phyloP scores from a whole-genome alignment of 129 eudicot genomes.

The Glebionis coronaria region DNA sequence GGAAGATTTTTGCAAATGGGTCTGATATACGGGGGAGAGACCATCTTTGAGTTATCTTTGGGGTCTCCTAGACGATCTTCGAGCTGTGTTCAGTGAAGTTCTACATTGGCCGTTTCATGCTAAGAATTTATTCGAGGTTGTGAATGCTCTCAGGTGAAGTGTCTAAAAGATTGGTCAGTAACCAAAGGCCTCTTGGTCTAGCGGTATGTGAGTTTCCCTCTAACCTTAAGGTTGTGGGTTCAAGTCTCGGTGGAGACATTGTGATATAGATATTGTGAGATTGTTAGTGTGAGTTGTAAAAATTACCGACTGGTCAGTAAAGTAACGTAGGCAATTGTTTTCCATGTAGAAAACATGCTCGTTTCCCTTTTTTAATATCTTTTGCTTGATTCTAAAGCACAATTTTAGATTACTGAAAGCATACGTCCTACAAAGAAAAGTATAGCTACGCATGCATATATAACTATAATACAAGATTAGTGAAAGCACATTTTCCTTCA shows the following conservation, averaged over 20 bases:
- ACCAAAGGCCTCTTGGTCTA: too few relatives aligned
- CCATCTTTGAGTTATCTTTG: too few relatives aligned
- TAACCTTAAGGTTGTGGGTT: too few relatives aligned
- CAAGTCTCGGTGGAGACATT: too few relatives aligned
- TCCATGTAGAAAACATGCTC: conserved; percentile 28
- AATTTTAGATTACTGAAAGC: conserved; percentile 32
- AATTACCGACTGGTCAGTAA: too few relatives aligned
- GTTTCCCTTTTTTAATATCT: conserved; percentile 3
- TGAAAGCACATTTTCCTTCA: conserved; percentile 13
- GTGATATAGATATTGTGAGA: too few relatives aligned
- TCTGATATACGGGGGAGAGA: conserved; percentile 1
- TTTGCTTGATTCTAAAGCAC: conserved; percentile 27
- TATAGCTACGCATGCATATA: conserved; percentile 25
- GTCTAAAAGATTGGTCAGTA: conserved; percentile 41
- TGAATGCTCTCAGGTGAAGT: conserved; percentile 37
- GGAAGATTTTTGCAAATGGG: conserved; percentile 5
- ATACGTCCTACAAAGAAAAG: conserved; percentile 29
- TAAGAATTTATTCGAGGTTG: conserved; percentile 53
- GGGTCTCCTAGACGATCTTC: conserved; percentile 19
- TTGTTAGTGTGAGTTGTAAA: too few relatives aligned
- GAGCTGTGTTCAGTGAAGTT: neutral
- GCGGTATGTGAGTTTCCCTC: too few relatives aligned
- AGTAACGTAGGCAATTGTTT: conserved; percentile 50
- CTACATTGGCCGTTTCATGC: conserved; percentile 33
- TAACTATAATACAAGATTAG: conserved; percentile 31